These are phyloP conservation scores for Porpolomopsis calyptriformis DNA, from an alignment of 768 basidiomycete genomes.

Conservation along the genomic window DNA sequence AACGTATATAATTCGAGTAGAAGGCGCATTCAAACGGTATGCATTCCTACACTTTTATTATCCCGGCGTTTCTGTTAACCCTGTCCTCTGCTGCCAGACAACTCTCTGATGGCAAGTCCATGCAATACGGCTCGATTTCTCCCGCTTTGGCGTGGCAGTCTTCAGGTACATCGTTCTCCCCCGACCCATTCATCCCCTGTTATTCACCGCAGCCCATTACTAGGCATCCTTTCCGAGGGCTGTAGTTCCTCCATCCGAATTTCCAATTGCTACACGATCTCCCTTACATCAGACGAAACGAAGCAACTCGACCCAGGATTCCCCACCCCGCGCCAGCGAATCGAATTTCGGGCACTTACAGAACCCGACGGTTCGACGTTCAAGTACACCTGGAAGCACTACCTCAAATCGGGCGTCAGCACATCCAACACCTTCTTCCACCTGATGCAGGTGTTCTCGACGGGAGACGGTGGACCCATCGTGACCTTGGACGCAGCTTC, in stretches of 20 bases:
- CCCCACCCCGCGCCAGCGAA: background rate
- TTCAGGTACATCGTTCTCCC: background rate
- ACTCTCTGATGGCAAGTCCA: background rate
- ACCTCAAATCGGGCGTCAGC: background rate
- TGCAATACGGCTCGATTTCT: background rate
- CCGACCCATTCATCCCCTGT: too few relatives aligned
- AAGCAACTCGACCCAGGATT: slow-evolving; percentile 3
- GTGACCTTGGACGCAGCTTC: background rate
- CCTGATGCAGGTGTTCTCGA: slow-evolving; percentile 2
- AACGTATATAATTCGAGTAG: too few relatives aligned
- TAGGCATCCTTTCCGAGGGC: background rate
- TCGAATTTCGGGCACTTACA: background rate
- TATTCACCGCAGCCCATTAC: too few relatives aligned
- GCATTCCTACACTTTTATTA: background rate
- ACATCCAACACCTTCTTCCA: background rate
- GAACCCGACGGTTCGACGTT: background rate
- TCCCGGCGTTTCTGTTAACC: background rate
- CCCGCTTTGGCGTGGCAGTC: background rate
- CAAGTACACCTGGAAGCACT: slow-evolving; percentile 1
- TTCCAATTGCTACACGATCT: background rate
- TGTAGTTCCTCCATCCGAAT: background rate
- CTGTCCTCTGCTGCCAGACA: background rate
- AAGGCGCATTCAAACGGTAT: background rate
- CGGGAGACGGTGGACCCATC: background rate
- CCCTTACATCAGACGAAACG: background rate